A percentile compares a stretch with the other conserved stretches of the same genome.
phyloP scores from a whole-genome alignment of 2,329 filamentous ascomycete genomes.

The Stachybotrys echinatus region DNA sequence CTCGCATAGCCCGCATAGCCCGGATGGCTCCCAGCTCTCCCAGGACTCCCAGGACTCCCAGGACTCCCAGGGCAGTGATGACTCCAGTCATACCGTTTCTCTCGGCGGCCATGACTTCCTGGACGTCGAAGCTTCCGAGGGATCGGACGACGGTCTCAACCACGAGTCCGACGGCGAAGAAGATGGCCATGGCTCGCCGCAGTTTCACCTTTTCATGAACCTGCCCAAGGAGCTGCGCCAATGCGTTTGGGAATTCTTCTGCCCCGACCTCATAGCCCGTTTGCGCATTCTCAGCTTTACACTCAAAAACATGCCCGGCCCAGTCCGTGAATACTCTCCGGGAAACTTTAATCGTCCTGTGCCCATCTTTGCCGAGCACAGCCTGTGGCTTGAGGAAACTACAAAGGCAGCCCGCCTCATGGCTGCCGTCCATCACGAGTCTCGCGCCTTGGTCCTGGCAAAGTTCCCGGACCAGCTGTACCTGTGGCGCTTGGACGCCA shows the following conservation, averaged over 20 bases:
- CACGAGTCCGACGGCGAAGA: neutral
- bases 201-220: conserved; percentile 11
- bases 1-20: no score
- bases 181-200: neutral
- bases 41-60: no score
- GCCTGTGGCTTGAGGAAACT: conserved; percentile 16
- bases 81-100: neutral
- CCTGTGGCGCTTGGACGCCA: conserved; percentile 12
- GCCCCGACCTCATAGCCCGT: conserved; percentile 18
- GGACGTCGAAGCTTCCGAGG: neutral
- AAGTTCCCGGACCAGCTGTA: conserved; percentile 26
- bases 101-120: neutral
- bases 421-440: conserved; percentile 27
- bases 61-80: neutral
- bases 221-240: conserved; percentile 25
- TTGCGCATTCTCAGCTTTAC: conserved; percentile 23
- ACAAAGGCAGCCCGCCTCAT: conserved; percentile 22
- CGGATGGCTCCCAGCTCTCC: no score
- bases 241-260: conserved; percentile 25
- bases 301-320: conserved; percentile 8
- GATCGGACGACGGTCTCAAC: neutral
- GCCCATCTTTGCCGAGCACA: conserved; percentile 12
- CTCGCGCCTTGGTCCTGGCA: conserved; percentile 24
- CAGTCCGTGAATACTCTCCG: neutral
- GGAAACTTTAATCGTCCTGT: conserved; percentile 1